Conservation (phyloP, 805 yeast species). For the Candida multigemmis region DNA sequence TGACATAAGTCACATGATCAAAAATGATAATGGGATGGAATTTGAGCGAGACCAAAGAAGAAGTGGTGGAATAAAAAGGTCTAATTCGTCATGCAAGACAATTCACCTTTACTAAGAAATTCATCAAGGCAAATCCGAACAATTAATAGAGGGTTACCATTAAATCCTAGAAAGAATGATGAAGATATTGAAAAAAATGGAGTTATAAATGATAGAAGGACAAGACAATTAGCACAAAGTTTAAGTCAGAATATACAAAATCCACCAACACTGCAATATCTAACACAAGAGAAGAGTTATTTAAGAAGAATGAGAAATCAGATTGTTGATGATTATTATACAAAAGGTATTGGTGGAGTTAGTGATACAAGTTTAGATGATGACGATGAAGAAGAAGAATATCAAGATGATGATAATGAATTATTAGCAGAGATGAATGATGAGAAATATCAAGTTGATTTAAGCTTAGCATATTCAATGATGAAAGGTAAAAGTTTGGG, state of each 20-base stretch:
- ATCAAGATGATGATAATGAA: constrained; percentile 14
- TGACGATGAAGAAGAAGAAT: constrained; percentile 13
- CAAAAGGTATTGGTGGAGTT: constrained; percentile 49
- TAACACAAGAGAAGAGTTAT: constrained; percentile 61
- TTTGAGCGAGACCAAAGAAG: too few relatives aligned
- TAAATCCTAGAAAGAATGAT: too few relatives aligned
- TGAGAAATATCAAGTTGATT: constrained; percentile 41
- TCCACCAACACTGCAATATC: constrained; percentile 20
- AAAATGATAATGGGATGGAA: too few relatives aligned
- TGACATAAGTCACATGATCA: too few relatives aligned
- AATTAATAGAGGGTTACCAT: too few relatives aligned
- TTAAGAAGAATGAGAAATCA: constrained; percentile 54
- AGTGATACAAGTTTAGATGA: constrained; percentile 14
- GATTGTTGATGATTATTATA: constrained; percentile 60
- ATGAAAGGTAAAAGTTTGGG: constrained; percentile 26
- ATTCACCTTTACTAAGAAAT: too few relatives aligned
- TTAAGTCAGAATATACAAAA: constrained; percentile 11
- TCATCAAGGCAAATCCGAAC: too few relatives aligned
- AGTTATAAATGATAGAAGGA: too few relatives aligned
- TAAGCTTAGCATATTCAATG: constrained; percentile 26
- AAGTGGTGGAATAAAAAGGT: too few relatives aligned
- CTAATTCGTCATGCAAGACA: too few relatives aligned
- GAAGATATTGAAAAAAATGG: too few relatives aligned
- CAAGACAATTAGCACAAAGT: constrained; percentile 2
- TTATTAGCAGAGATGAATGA: constrained; percentile 32